These are phyloP conservation scores for Coelastrella sp. DNA, from an alignment of 139 green algal genomes.

Conservation along the genomic window DNA sequence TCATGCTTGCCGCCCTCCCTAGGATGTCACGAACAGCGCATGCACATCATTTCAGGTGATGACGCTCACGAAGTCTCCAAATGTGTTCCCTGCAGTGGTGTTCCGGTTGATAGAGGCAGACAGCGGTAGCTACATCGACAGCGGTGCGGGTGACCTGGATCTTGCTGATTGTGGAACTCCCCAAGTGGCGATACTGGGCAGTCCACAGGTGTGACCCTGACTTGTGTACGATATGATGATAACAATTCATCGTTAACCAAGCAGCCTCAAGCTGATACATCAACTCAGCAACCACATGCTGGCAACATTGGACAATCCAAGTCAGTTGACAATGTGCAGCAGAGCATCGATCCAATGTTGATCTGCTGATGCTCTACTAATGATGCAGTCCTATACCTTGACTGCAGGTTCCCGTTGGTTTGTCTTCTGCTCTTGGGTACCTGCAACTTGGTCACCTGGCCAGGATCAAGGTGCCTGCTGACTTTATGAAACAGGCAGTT, in stretches of 20 bases:
- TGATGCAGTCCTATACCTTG: no score
- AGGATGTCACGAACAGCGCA: no score
- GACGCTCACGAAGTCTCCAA: neutral
- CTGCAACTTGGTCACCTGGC: conserved; percentile 23
- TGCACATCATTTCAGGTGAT: no score
- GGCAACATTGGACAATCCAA: no score
- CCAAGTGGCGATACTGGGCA: conserved; percentile 18
- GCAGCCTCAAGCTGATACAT: no score
- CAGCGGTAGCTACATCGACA: neutral
- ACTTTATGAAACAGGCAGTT: conserved; percentile 6
- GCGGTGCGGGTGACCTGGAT: neutral
- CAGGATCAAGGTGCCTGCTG: conserved; percentile 2
- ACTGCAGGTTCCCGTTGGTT: conserved; percentile 23
- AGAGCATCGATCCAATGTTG: no score
- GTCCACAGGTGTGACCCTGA: conserved; percentile 25
- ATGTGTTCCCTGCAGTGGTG: conserved; percentile 35
- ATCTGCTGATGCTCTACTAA: no score
- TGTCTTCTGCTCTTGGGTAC: conserved; percentile 35
- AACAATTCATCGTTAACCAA: no score
- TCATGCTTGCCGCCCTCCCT: no score
- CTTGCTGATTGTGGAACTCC: neutral
- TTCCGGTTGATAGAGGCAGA: conserved; percentile 1
- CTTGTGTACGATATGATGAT: no score
- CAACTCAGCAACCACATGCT: no score
- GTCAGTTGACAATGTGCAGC: no score